Conservation (phyloP, 495 filamentous ascomycete genomes). For the Echria macrotheca region DNA sequence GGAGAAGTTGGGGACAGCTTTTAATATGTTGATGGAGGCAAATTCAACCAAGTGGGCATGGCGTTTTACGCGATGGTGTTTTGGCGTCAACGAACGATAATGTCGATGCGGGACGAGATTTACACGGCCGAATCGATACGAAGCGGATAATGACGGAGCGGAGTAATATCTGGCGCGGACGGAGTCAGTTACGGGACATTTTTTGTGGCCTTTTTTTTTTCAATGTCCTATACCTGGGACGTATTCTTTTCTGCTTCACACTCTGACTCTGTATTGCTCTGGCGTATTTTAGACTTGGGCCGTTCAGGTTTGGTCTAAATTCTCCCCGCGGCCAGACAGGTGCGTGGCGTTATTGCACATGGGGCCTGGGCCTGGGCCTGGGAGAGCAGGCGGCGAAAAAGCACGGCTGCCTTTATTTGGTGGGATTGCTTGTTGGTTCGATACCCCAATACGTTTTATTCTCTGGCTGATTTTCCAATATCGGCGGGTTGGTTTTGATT, state of each 20-base stretch:
- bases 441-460: slow-evolving; percentile 15
- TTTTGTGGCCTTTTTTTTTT: no score
- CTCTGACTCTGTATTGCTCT: no score
- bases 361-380: no score
- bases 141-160: background rate
- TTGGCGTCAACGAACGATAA: background rate
- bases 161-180: background rate
- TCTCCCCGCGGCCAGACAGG: no score
- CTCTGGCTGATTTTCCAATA: slow-evolving; percentile 1
- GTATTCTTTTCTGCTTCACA: no score
- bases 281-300: no score
- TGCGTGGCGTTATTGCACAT: no score
- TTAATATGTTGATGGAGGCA: background rate
- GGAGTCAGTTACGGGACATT: no score
- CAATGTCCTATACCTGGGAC: no score
- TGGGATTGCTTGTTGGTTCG: slow-evolving; percentile 17
- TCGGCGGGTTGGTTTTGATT: no score
- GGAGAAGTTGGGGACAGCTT: background rate
- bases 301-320: background rate
- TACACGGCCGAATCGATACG: slow-evolving; percentile 2
- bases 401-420: no score
- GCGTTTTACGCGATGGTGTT: background rate
- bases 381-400: no score
- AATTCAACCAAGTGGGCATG: background rate
- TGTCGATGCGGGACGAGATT: slow-evolving; percentile 1